phyloP scores from a whole-genome alignment of 2,329 filamentous ascomycete genomes.

The Pyrenophora seminiperda region DNA sequence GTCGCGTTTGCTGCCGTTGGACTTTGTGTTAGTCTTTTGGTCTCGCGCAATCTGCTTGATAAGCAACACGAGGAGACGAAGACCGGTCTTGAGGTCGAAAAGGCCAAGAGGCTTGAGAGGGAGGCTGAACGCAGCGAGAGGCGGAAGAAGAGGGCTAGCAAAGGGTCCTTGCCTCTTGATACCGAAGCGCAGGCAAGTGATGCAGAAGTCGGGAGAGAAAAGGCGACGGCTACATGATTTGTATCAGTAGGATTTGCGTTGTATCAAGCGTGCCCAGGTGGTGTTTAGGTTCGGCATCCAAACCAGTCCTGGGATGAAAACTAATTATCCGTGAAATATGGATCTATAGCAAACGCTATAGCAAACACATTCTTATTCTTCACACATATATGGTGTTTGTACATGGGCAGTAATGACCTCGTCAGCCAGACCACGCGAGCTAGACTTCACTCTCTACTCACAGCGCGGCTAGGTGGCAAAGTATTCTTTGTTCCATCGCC shows the following conservation, averaged over 20 bases:
- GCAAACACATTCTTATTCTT: too few species aligned
- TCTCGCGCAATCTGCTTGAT: slow-evolving; percentile 50
- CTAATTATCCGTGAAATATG: neutral
- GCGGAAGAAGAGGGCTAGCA: slow-evolving; percentile 34
- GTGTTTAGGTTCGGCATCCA: neutral
- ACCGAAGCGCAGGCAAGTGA: slow-evolving; percentile 16
- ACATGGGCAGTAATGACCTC: too few species aligned
- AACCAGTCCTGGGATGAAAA: too few species aligned
- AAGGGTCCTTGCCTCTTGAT: slow-evolving; percentile 24
- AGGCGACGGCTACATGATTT: slow-evolving; percentile 12
- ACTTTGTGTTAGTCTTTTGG: slow-evolving; percentile 47
- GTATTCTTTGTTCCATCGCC: neutral
- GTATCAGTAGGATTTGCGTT: neutral
- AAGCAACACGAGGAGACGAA: slow-evolving; percentile 56
- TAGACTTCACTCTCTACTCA: neutral
- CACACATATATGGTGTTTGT: too few species aligned
- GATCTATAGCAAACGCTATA: too few species aligned
- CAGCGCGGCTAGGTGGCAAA: neutral
- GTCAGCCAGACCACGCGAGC: neutral
- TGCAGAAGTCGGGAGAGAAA: neutral
- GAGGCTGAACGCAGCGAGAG: slow-evolving; percentile 40
- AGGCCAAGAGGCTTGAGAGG: slow-evolving; percentile 46
- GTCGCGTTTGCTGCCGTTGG: slow-evolving; percentile 49
- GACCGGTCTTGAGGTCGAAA: slow-evolving; percentile 54
- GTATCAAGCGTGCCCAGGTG: slow-evolving; percentile 6